phyloP scores from a whole-genome alignment of 192 early-diverging fungal genomes.

The Oehlia diaphana region DNA sequence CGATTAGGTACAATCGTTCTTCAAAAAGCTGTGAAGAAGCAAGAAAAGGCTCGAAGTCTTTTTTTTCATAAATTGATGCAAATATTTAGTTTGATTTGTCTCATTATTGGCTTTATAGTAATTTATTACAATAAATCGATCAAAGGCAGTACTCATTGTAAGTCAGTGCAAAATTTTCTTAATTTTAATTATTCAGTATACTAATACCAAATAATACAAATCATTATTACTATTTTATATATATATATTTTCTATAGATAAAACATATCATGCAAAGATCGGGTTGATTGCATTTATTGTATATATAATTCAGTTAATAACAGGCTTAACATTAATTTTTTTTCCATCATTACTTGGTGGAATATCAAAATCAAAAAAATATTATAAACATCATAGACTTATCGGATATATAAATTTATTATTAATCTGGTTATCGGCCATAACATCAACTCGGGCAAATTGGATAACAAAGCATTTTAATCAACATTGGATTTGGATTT shows the following conservation, averaged over 20 bases:
- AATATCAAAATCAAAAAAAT: constrained; percentile 26
- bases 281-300: constrained; percentile 33
- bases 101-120: constrained; percentile 26
- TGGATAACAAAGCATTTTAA: constrained; percentile 16
- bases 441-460: constrained; percentile 35
- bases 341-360: constrained; percentile 34
- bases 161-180: background rate
- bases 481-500: constrained; percentile 19
- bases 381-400: constrained; percentile 43
- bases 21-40: constrained; percentile 33
- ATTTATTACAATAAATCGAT: constrained; percentile 33
- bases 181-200: no score
- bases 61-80: constrained; percentile 33
- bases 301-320: constrained; percentile 33
- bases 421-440: constrained; percentile 36
- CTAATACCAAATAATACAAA: no score
- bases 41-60: constrained; percentile 33
- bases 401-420: constrained; percentile 35
- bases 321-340: constrained; percentile 32
- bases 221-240: background rate
- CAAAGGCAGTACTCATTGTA: constrained; percentile 33
- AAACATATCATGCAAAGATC: constrained; percentile 33
- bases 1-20: constrained; percentile 33
- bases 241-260: background rate
- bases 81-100: constrained; percentile 14